Evolutionary conservation across 441 rosid genomes (phyloP), one percentile per base, ranked within the genome.

Genomic region (Brassica hybrid): DNA sequence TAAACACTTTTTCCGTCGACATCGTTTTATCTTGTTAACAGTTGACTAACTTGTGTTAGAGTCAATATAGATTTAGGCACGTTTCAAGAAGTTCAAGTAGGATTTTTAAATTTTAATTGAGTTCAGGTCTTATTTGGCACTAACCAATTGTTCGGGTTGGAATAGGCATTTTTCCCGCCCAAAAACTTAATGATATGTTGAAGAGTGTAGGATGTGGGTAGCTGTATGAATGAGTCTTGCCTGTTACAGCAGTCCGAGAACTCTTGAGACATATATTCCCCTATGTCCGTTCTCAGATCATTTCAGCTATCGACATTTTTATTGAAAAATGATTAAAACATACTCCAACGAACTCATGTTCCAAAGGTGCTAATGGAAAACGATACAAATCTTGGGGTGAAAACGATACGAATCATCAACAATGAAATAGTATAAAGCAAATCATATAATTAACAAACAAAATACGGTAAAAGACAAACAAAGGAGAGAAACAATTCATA

Each of bases 381-480:
- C 14, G 57, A 50, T 50, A 50, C 57, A n/a, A 50, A 50, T 50
- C 9, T 50, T 48, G 56, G 56, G 17, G 56, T 48, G 56, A n/a
- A n/a, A 48, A 48, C 56, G 14, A 17, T 48, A 66, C 69, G 81
- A 78, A 78, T 73, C 78, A 68, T 67, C 70, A 73, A 78, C 78
- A 78, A 78, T 68, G 63, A 66, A 74, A 79, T 81, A 50, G 19
- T 50, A 79, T 60, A 62, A 81, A 75, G 78, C 71, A 76, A 65
- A 56, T 71, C 80, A 77, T 76, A 83, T 78, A 74, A 76, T 84
- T 82, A 81, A 56, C 64, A 84, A 52, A 52, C 57, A 21, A 52
- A 52, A 45, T 67, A 59, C 57, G 57, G 57, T 0, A 14, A 50
- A 50, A 50, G 57, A 50, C 57, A 50, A 50, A 52, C 32, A 56